These are phyloP conservation scores for Trematosphaeria pertusa DNA, from an alignment of 2,329 filamentous ascomycete species.

Conservation along the genomic window DNA sequence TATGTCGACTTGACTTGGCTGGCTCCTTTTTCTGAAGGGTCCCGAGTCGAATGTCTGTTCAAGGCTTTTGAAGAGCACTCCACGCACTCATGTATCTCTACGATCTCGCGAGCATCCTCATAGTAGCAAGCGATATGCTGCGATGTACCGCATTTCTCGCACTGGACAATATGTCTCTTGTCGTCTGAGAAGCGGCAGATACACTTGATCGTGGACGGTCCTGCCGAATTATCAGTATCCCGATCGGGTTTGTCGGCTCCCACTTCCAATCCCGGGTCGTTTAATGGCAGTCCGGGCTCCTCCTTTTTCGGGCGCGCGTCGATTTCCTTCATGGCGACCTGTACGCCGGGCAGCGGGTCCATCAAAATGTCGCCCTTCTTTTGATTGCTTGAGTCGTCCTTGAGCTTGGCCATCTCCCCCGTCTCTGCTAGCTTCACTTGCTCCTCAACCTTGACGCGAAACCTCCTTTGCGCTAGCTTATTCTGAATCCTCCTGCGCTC, in stretches of 20 bases:
- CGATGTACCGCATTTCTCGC: conserved; percentile 8
- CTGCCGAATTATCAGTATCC: not conserved
- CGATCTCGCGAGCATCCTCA: conserved; percentile 6
- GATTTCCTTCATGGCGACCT: too few relatives aligned
- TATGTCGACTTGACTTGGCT: not conserved
- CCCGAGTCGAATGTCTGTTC: too few relatives aligned
- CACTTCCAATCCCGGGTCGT: too few relatives aligned
- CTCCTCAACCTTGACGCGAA: not conserved
- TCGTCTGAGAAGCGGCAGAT: conserved; percentile 6
- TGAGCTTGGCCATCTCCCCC: not conserved
- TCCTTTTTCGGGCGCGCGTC: not conserved
- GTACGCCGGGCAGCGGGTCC: too few relatives aligned
- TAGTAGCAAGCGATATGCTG: conserved; percentile 14
- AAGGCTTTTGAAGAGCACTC: conserved; percentile 2
- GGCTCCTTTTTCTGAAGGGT: not conserved
- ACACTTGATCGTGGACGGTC: conserved; percentile 3
- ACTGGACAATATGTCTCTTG: conserved; percentile 8
- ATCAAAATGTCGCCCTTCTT: too few relatives aligned
- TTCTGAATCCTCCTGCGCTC: not conserved
- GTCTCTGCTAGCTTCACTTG: not conserved
- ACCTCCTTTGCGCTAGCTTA: not conserved
- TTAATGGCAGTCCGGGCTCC: not conserved
- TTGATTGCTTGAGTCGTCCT: too few relatives aligned
- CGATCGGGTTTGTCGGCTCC: too few relatives aligned
- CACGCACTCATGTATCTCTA: conserved; percentile 8